phyloP scores from a whole-genome alignment of 306 rosid species.

The Vigna nakashimae region DNA sequence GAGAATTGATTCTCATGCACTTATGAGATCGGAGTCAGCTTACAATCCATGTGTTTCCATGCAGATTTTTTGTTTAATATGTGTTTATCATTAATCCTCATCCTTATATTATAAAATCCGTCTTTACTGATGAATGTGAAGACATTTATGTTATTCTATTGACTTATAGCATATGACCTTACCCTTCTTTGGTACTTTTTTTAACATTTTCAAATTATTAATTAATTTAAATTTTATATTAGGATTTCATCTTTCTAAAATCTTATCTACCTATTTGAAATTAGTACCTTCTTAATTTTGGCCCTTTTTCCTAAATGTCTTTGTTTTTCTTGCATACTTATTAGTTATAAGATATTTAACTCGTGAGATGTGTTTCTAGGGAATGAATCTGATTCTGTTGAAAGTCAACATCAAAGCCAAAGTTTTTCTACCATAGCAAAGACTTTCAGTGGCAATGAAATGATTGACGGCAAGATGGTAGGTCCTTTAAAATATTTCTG shows the following conservation, averaged over 20 bases:
- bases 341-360: constrained; percentile 25
- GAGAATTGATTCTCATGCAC: neutral
- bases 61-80: constrained; percentile 18
- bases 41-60: neutral
- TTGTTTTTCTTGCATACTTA: neutral
- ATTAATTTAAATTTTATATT: neutral
- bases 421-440: constrained; percentile 55
- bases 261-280: neutral
- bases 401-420: constrained; percentile 61
- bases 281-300: neutral
- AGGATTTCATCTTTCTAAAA: neutral
- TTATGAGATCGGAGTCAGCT: constrained; percentile 1
- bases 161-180: neutral
- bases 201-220: neutral
- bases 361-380: constrained; percentile 52
- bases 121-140: neutral
- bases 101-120: constrained; percentile 1
- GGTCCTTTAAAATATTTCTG: constrained; percentile 39
- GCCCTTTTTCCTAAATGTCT: too few relatives aligned
- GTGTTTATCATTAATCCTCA: neutral
- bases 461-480: constrained; percentile 80
- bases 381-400: constrained; percentile 52
- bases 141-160: neutral
- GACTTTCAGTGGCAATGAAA: constrained; percentile 70
- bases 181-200: neutral